These are phyloP conservation scores for Jamesozyma jinghongensis DNA, from an alignment of 805 yeast genomes.

Conservation along the genomic window DNA sequence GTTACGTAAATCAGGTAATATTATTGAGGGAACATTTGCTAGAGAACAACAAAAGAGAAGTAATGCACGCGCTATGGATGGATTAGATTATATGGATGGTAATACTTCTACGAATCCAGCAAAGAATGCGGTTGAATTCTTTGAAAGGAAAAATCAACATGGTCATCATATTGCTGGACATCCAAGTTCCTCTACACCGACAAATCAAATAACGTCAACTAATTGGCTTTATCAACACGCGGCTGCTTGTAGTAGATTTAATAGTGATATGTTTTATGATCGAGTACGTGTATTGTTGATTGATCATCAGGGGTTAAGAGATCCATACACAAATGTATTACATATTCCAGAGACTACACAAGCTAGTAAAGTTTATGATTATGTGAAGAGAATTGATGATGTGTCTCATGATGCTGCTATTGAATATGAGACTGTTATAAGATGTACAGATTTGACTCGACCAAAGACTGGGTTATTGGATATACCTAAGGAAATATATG, in stretches of 20 bases:
- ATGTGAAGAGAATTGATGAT: conserved; percentile 14
- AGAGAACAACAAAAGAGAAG: conserved; percentile 8
- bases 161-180: not conserved
- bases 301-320: conserved; percentile 51
- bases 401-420: conserved; percentile 27
- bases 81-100: not conserved
- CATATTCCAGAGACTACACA: conserved; percentile 73
- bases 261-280: conserved; percentile 50
- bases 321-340: conserved; percentile 74
- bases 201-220: conserved; percentile 46
- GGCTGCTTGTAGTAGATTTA: conserved; percentile 62
- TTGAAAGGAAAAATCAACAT: conserved; percentile 26
- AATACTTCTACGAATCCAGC: conserved; percentile 22
- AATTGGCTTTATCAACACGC: conserved; percentile 85
- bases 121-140: conserved; percentile 33
- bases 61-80: conserved; percentile 1
- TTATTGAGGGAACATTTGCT: conserved; percentile 47
- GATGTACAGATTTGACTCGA: conserved; percentile 39
- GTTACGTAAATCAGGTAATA: conserved; percentile 45
- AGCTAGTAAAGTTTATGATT: conserved; percentile 40
- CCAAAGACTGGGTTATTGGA: conserved; percentile 53
- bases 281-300: conserved; percentile 41
- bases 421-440: conserved; percentile 39
- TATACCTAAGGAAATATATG: conserved; percentile 52
- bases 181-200: conserved; percentile 9